phyloP scores from a whole-genome alignment of 495 filamentous ascomycete genomes.

The Thermothielavioides terrestris region DNA sequence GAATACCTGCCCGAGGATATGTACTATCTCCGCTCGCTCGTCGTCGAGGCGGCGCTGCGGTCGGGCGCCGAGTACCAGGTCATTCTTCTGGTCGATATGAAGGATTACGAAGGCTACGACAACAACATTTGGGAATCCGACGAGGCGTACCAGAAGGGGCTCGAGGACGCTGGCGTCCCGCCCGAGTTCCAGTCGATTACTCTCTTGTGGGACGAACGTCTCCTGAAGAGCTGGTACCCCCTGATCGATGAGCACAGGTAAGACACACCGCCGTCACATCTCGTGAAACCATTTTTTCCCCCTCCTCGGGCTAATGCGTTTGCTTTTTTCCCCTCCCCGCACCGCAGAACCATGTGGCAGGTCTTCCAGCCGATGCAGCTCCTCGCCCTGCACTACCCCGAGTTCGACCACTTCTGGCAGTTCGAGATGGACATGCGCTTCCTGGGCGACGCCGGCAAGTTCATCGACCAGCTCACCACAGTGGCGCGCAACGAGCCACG shows the following conservation, averaged over 20 bases:
- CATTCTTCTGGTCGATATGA: constrained; percentile 50
- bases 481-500: constrained; percentile 49
- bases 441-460: constrained; percentile 48
- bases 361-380: constrained; percentile 43
- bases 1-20: constrained; percentile 34
- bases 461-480: constrained; percentile 37
- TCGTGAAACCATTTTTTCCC: background rate
- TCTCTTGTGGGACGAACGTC: constrained; percentile 46
- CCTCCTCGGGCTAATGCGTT: no score
- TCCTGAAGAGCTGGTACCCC: constrained; percentile 35
- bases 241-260: constrained; percentile 28
- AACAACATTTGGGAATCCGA: constrained; percentile 42
- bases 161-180: constrained; percentile 42
- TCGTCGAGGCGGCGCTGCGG: constrained; percentile 46
- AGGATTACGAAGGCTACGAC: constrained; percentile 37
- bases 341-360: constrained; percentile 32
- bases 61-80: constrained; percentile 52
- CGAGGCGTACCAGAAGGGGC: constrained; percentile 40
- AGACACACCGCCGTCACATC: background rate
- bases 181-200: constrained; percentile 48
- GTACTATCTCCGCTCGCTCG: constrained; percentile 45
- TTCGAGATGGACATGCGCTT: constrained; percentile 55
- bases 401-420: constrained; percentile 56
- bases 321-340: no score
- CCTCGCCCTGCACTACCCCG: constrained; percentile 48